Conservation (phyloP, 2,329 filamentous ascomycete species). For the Aspergillus melleus region DNA sequence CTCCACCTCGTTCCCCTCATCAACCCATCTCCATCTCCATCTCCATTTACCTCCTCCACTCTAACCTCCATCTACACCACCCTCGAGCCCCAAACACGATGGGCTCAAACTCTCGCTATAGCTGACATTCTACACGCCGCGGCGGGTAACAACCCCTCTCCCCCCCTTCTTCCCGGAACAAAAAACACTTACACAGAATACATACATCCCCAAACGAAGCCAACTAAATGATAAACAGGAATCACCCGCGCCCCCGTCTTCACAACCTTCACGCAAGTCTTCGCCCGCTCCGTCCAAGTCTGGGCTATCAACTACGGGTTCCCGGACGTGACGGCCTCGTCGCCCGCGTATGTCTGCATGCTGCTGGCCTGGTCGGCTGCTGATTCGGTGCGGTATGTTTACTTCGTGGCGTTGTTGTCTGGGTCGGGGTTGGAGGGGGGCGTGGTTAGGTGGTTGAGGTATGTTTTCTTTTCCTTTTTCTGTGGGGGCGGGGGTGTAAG, state of each 20-base stretch:
- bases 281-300: conserved; percentile 32
- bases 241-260: conserved; percentile 29
- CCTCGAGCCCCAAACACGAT: conserved; percentile 27
- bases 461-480: conserved; percentile 1
- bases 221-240: no score
- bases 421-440: conserved; percentile 10
- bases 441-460: conserved; percentile 27
- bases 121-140: conserved; percentile 29
- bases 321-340: conserved; percentile 16
- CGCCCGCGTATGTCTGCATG: conserved; percentile 25
- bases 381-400: conserved; percentile 27
- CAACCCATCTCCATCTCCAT: background rate
- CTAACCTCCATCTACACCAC: conserved; percentile 16
- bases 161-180: no score
- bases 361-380: conserved; percentile 30
- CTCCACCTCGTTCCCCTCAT: conserved; percentile 6
- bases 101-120: conserved; percentile 27
- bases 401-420: conserved; percentile 25
- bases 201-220: no score
- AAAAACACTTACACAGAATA: no score
- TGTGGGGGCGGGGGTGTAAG: no score
- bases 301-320: conserved; percentile 32
- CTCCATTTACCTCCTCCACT: conserved; percentile 1
- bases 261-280: conserved; percentile 32
- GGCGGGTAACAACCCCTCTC: conserved; percentile 14